Evolutionary conservation across 176 grass and related monocot species (phyloP).

Genomic region (Neostapfia colusana): DNA sequence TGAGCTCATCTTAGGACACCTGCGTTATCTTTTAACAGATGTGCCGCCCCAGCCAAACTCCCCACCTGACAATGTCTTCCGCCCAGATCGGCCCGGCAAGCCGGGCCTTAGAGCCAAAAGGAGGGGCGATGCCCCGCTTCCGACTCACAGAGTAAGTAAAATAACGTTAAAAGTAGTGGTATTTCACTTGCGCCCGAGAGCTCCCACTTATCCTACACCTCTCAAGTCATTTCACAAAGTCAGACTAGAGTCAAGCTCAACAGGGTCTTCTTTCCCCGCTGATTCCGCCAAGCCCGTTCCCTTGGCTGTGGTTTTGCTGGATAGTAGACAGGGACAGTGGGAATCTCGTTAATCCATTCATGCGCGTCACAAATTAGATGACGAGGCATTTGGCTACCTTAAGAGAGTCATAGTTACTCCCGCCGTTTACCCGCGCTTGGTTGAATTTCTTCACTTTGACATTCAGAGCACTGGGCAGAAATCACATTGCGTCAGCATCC

Average conservation of each 20-base stretch:
- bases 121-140: conserved; percentile 27
- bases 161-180: conserved; percentile 64
- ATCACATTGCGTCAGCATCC: conserved; percentile 69
- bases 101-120: neutral
- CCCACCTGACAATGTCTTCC: conserved; percentile 76
- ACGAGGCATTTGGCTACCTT: conserved; percentile 75
- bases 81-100: conserved; percentile 21
- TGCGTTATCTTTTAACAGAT: conserved; percentile 70
- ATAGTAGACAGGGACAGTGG: conserved; percentile 43
- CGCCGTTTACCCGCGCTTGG: conserved; percentile 64
- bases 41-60: conserved; percentile 58
- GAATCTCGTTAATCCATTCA: conserved; percentile 71
- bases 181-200: conserved; percentile 48
- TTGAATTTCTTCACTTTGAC: conserved; percentile 93
- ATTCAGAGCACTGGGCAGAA: conserved; percentile 81
- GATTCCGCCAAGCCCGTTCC: conserved; percentile 26
- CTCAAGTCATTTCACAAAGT: conserved; percentile 1
- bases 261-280: neutral
- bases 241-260: neutral
- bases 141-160: conserved; percentile 57
- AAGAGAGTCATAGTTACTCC: conserved; percentile 95
- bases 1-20: conserved; percentile 70
- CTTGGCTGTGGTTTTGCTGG: conserved; percentile 29
- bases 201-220: conserved; percentile 14
- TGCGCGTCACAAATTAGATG: conserved; percentile 64